A percentile compares a stretch with the other conserved stretches of the same genome.
Conservation (phyloP, 805 yeast genomes). For the Starmerella potacharoeniae region DNA sequence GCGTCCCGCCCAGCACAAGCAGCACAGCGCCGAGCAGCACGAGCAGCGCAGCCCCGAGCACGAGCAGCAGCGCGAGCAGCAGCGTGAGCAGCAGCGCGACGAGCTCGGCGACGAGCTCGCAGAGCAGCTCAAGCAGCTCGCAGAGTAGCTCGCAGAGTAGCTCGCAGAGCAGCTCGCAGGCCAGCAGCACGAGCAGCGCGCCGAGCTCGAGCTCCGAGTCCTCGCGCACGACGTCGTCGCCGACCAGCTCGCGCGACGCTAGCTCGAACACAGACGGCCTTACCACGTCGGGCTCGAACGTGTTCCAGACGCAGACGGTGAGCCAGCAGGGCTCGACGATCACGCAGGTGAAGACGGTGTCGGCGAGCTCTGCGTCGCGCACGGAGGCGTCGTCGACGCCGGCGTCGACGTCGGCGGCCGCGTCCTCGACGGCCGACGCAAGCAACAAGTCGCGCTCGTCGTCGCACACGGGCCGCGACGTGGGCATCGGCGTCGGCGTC, state of each 20-base stretch:
- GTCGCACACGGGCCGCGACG: slow-evolving; percentile 29
- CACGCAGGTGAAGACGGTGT: background rate
- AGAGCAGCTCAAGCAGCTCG: too few species aligned
- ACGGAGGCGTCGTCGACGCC: background rate
- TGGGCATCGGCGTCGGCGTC: slow-evolving; percentile 58
- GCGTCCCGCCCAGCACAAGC: background rate
- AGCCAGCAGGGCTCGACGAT: background rate
- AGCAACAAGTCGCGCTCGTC: background rate
- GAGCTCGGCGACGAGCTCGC: too few species aligned
- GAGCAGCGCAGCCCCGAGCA: too few species aligned
- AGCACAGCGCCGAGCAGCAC: too few species aligned
- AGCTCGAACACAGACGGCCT: background rate
- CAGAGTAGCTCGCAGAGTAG: too few species aligned
- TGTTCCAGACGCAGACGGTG: background rate
- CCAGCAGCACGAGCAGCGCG: background rate
- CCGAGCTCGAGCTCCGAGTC: slow-evolving; percentile 2
- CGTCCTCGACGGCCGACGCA: background rate
- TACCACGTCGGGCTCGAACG: background rate
- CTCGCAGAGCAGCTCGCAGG: background rate
- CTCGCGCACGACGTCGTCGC: background rate
- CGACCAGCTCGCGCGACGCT: background rate
- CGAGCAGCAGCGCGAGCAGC: too few species aligned
- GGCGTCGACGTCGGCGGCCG: slow-evolving; percentile 1
- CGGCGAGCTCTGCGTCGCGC: slow-evolving; percentile 2
- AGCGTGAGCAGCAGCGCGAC: too few species aligned